These are phyloP conservation scores for Rhynchosporium secalis DNA, from an alignment of 2,329 filamentous ascomycete species.

Conservation along the genomic window DNA sequence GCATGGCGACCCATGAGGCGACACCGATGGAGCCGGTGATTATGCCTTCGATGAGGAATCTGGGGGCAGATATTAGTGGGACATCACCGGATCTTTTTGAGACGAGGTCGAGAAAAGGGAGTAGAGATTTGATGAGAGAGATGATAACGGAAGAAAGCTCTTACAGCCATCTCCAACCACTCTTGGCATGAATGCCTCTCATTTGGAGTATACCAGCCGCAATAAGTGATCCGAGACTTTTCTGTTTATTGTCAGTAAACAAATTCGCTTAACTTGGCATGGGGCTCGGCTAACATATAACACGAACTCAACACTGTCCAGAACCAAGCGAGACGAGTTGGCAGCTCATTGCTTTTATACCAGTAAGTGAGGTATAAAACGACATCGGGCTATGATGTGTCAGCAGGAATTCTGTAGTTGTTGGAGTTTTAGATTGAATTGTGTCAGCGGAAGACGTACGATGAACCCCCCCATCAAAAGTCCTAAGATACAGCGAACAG, in stretches of 20 bases:
- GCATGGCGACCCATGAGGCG: conserved; percentile 20
- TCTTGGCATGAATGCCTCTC: conserved; percentile 21
- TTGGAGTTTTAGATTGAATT: background rate
- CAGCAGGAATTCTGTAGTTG: background rate
- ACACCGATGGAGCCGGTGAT: conserved; percentile 23
- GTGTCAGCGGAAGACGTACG: background rate
- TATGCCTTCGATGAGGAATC: conserved; percentile 26
- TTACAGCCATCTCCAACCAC: conserved; percentile 44
- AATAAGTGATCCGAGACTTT: conserved; percentile 20
- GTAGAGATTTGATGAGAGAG: no score
- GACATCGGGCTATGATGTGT: conserved; percentile 24
- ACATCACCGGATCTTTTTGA: no score
- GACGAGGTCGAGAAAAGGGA: no score
- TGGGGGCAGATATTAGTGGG: background rate
- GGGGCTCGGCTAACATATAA: conserved; percentile 4
- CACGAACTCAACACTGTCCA: conserved; percentile 19
- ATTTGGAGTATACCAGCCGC: conserved; percentile 25
- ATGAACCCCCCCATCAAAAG: conserved; percentile 27
- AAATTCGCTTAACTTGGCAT: background rate
- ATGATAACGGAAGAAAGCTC: background rate
- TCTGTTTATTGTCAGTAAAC: background rate
- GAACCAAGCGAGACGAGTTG: conserved; percentile 24
- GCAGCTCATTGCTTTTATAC: conserved; percentile 26
- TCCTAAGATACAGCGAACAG: conserved; percentile 18
- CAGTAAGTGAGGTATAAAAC: conserved; percentile 26